These are phyloP conservation scores for Dactylella cylindrospora DNA, from an alignment of 2,329 filamentous ascomycete genomes.

Conservation along the genomic window DNA sequence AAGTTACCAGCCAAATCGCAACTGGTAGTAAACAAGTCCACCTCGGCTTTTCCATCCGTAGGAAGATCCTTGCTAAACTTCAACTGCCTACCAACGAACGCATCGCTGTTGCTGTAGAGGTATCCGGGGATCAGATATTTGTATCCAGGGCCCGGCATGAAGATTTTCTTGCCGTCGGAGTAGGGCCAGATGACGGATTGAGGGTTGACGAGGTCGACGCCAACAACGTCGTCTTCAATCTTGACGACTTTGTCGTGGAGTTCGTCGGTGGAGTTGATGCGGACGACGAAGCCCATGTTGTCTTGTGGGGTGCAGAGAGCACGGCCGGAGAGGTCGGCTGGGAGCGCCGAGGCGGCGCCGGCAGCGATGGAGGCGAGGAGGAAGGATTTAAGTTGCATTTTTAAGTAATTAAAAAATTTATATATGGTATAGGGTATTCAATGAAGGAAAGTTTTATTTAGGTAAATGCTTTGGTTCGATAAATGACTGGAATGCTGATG, in stretches of 20 bases:
- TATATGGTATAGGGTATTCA: too few species aligned
- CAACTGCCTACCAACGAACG: slow-evolving; percentile 12
- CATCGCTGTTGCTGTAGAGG: slow-evolving; percentile 3
- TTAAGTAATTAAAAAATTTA: too few species aligned
- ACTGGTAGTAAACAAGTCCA: slow-evolving; percentile 32
- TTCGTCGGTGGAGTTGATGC: slow-evolving; percentile 37
- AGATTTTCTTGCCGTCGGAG: slow-evolving; percentile 7
- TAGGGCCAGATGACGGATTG: slow-evolving; percentile 40
- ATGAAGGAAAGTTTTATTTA: too few species aligned
- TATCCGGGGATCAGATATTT: slow-evolving; percentile 36
- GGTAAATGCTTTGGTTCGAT: too few species aligned
- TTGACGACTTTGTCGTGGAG: slow-evolving; percentile 32
- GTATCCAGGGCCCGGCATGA: slow-evolving; percentile 37
- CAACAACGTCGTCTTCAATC: slow-evolving; percentile 16
- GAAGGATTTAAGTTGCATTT: slow-evolving; percentile 30
- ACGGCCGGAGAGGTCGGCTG: slow-evolving; percentile 7
- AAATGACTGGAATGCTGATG: too few species aligned
- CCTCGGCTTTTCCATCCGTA: slow-evolving; percentile 1
- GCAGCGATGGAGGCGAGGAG: slow-evolving; percentile 16
- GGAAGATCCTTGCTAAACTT: slow-evolving; percentile 31
- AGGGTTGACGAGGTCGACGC: slow-evolving; percentile 26
- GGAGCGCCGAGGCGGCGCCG: slow-evolving; percentile 24
- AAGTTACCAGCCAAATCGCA: slow-evolving; percentile 31
- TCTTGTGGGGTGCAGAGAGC: slow-evolving; percentile 36
- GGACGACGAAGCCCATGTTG: slow-evolving; percentile 32